Evolutionary conservation across 2,329 filamentous ascomycete genomes (phyloP), one percentile per base, ranked within the genome.

Genomic region (Myrmaecium sp.): DNA sequence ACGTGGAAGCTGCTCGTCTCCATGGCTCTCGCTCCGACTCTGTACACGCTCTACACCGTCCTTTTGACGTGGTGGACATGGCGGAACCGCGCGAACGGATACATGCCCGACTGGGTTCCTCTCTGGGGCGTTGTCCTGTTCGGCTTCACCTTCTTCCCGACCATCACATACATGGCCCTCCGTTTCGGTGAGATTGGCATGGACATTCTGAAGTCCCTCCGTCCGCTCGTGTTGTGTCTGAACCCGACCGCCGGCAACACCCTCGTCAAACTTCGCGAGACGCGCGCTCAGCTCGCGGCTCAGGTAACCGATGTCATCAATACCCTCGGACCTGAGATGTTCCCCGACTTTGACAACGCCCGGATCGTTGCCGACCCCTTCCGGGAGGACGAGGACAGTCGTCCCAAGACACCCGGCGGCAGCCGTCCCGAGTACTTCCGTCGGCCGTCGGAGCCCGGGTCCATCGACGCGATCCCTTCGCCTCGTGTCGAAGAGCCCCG

Each of bases 161-260:
- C 73, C 14, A 77, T 94, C 40, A 94, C 84, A 0, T 94, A 92
- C 50, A 84, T 83, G 4, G 82, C 89, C 5, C 71, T 98, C 27
- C 76, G 89, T 7, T 92, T 95, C 38, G 89, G 89, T 24, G 89
- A 98, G 55, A 76, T 92, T n/a, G 89, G 86, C 27, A 94, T 98
- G 83, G 89, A 98, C 46, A 94, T 98, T 30, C 61, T 89, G 57
- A 98, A 95, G 55, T 95, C 86, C 0, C 66, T 98, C 10, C 71
- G 82, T 6, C 89, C 89, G 5, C 67, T 98, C 6, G 61, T 92
- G 23, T 63, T 94, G 17, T 89, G 80, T 36, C 65, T 95, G 42
- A 77, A 78, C 41, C 89, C 89, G 2, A 72, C 73, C 4, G 86
- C 80, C 2, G 76, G 73, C 48, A 92, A 84, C 55, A 81, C 77